A percentile compares a stretch with the other conserved stretches of the same genome.
Evolutionary conservation across 768 basidiomycete species (phyloP).

Genomic region (Pleurotus eryngii): DNA sequence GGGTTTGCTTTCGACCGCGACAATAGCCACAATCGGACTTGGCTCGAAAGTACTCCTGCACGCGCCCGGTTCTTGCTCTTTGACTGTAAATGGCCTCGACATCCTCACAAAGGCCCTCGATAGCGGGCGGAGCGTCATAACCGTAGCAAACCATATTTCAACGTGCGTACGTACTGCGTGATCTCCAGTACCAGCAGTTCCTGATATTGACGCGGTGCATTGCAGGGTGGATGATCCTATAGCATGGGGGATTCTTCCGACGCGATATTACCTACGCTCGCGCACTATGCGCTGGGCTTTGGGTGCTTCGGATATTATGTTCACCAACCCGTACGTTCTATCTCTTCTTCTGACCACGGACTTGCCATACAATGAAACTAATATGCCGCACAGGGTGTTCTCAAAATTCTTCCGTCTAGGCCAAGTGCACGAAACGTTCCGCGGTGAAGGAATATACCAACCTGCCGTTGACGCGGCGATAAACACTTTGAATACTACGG

Average conservation of each 20-base stretch:
- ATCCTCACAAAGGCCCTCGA: conserved; percentile 61
- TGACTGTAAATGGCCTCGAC: conserved; percentile 70
- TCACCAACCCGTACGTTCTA: conserved; percentile 78
- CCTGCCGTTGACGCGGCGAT: conserved; percentile 83
- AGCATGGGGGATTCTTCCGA: conserved; percentile 83
- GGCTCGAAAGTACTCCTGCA: conserved; percentile 76
- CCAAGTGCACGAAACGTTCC: conserved; percentile 89
- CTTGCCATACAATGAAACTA: conserved; percentile 10
- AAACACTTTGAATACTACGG: conserved; percentile 64
- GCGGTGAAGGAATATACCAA: conserved; percentile 89
- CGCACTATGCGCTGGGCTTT: conserved; percentile 83
- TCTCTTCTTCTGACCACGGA: neutral
- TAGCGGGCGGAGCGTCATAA: conserved; percentile 68
- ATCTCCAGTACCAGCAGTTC: conserved; percentile 2
- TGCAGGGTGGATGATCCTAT: conserved; percentile 78
- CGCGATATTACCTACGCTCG: conserved; percentile 53
- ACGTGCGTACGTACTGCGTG: conserved; percentile 51
- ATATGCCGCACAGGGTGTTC: conserved; percentile 57
- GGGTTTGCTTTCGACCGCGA: conserved; percentile 53
- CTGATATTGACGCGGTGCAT: conserved; percentile 52
- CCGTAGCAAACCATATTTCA: conserved; percentile 92
- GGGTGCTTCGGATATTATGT: conserved; percentile 91
- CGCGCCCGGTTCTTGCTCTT: conserved; percentile 53
- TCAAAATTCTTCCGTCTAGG: conserved; percentile 84
- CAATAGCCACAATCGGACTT: conserved; percentile 67